Evolutionary conservation across 441 rosid genomes (phyloP).

Genomic region (Geranium incanum): DNA sequence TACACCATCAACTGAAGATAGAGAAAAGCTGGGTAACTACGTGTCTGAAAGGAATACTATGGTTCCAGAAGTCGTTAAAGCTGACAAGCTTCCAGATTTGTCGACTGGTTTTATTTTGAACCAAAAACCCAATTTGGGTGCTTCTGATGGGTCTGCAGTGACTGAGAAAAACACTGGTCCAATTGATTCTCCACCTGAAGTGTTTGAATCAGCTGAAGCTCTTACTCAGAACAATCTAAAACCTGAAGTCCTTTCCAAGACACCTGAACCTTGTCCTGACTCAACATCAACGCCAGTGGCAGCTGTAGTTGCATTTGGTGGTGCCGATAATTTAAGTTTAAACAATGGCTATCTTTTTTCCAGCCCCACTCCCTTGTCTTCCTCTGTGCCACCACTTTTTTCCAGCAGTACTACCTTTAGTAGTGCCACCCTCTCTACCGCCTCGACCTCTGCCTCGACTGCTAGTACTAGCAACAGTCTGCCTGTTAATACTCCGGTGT

Average conservation of each 20-base stretch:
- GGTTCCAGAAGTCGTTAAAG: constrained; percentile 29
- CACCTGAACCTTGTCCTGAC: constrained; percentile 29
- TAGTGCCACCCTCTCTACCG: constrained; percentile 20
- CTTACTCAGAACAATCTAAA: constrained; percentile 28
- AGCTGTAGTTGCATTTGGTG: constrained; percentile 36
- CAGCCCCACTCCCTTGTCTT: constrained; percentile 25
- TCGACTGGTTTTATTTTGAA: constrained; percentile 28
- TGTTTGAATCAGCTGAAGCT: constrained; percentile 37
- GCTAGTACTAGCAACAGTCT: constrained; percentile 18
- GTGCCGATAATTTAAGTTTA: constrained; percentile 26
- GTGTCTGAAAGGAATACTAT: constrained; percentile 22
- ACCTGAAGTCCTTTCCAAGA: constrained; percentile 20
- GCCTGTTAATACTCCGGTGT: constrained; percentile 19
- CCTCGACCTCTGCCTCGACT: constrained; percentile 20
- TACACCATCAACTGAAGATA: constrained; percentile 25
- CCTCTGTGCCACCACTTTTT: constrained; percentile 23
- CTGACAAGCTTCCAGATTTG: constrained; percentile 28
- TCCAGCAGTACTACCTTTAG: constrained; percentile 23
- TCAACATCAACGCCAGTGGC: constrained; percentile 32
- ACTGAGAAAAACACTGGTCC: constrained; percentile 31
- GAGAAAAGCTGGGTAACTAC: constrained; percentile 28
- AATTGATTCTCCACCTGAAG: constrained; percentile 27
- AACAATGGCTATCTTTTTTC: constrained; percentile 44
- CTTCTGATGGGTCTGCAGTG: constrained; percentile 29
- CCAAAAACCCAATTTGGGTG: constrained; percentile 26